Evolutionary conservation across 2,329 filamentous ascomycete species (phyloP).

Genomic region (Aspergillus felis): DNA sequence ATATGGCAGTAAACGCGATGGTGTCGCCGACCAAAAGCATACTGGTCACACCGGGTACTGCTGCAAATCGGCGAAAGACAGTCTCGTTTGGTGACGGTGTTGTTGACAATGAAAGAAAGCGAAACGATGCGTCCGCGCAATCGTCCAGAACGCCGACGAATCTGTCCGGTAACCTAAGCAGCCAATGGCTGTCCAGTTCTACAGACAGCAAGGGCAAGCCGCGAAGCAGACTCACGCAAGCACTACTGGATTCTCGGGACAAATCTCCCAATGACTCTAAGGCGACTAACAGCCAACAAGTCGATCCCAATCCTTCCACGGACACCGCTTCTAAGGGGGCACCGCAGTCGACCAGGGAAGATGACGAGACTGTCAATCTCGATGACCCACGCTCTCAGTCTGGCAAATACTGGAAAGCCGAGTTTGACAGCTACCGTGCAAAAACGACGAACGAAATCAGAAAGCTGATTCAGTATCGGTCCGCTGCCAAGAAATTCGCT

Average conservation of each 20-base stretch:
- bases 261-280: slow-evolving; percentile 27
- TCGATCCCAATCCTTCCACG: slow-evolving; percentile 11
- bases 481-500: slow-evolving; percentile 57
- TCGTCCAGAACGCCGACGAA: slow-evolving; percentile 45
- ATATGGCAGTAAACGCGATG: slow-evolving; percentile 26
- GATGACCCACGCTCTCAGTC: slow-evolving; percentile 55
- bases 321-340: slow-evolving; percentile 7
- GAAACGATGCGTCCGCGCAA: slow-evolving; percentile 40
- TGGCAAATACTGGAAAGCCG: slow-evolving; percentile 59
- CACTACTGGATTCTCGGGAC: slow-evolving; percentile 38
- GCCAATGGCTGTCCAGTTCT: slow-evolving; percentile 37
- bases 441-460: slow-evolving; percentile 58
- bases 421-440: slow-evolving; percentile 56
- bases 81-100: slow-evolving; percentile 59
- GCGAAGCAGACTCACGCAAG: slow-evolving; percentile 40
- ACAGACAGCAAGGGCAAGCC: slow-evolving; percentile 31
- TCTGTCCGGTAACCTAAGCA: slow-evolving; percentile 46
- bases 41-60: slow-evolving; percentile 60
- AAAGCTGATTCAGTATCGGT: slow-evolving; percentile 58
- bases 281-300: slow-evolving; percentile 6
- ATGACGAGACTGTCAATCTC: slow-evolving; percentile 51
- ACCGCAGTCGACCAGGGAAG: slow-evolving; percentile 21
- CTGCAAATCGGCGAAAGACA: slow-evolving; percentile 54
- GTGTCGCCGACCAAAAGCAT: slow-evolving; percentile 59
- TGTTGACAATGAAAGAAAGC: slow-evolving; percentile 54